These are phyloP conservation scores for Phytophthora colocasiae DNA, from an alignment of 352 stramenopile genomes.

Conservation along the genomic window DNA sequence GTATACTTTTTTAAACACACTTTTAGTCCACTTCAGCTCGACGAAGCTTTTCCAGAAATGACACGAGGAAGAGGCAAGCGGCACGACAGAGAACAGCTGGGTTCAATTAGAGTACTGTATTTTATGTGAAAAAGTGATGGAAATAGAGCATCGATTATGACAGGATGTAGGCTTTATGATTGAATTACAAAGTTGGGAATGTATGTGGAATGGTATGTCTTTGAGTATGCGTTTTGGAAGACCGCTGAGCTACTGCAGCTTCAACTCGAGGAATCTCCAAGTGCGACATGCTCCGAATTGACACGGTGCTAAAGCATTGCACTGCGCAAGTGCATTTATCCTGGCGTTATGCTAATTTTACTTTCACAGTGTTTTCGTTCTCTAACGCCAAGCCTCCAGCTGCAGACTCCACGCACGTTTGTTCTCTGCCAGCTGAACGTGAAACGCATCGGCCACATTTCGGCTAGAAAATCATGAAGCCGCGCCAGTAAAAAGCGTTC, in stretches of 20 bases:
- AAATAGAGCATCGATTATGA: constrained; percentile 5
- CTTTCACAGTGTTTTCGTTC: background rate
- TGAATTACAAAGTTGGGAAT: background rate
- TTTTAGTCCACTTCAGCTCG: constrained; percentile 6
- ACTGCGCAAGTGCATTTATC: background rate
- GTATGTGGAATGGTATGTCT: no score
- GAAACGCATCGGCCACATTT: background rate
- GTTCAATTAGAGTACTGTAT: background rate
- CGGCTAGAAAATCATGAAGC: background rate
- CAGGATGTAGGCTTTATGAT: background rate
- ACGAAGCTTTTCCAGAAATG: constrained; percentile 34
- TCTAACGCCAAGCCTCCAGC: background rate
- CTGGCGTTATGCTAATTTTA: background rate
- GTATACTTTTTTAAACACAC: background rate
- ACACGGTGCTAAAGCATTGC: constrained; percentile 1
- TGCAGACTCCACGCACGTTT: background rate
- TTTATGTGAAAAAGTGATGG: background rate
- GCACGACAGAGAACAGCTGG: constrained; percentile 29
- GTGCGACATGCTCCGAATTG: constrained; percentile 13
- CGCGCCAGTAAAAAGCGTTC: background rate
- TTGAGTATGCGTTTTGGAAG: constrained; percentile 4
- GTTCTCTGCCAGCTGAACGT: background rate
- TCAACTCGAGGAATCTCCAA: constrained; percentile 18
- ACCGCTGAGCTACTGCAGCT: background rate
- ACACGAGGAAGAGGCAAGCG: constrained; percentile 23